phyloP scores from a whole-genome alignment of 176 grass and related monocot species.

The Olyra latifolia region DNA sequence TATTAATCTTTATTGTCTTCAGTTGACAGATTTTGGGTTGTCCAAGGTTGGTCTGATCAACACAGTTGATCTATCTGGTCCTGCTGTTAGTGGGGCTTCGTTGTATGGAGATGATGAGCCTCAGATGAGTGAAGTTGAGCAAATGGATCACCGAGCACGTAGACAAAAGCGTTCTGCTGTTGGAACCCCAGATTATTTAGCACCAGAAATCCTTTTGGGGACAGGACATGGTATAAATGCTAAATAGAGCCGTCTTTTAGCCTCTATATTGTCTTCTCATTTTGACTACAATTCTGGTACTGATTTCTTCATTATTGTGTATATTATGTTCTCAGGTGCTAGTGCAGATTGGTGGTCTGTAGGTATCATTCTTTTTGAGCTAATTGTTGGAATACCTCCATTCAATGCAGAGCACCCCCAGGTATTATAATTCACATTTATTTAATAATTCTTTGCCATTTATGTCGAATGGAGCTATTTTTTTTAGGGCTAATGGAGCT shows the following conservation, averaged over 20 bases:
- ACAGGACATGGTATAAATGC: constrained; percentile 84
- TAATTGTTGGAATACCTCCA: constrained; percentile 98
- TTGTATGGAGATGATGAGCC: constrained; percentile 94
- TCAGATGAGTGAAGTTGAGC: constrained; percentile 69
- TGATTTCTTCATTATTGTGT: constrained; percentile 16
- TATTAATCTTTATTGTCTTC: constrained; percentile 50
- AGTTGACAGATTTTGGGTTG: constrained; percentile 99
- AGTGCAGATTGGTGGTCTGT: constrained; percentile 99
- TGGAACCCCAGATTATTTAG: constrained; percentile 98
- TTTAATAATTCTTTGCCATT: constrained; percentile 18
- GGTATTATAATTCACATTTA: constrained; percentile 46
- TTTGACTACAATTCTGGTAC: constrained; percentile 18
- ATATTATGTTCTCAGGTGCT: constrained; percentile 62
- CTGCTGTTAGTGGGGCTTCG: constrained; percentile 81
- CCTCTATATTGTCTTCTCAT: background rate
- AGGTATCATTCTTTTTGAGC: constrained; percentile 97
- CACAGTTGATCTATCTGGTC: constrained; percentile 94
- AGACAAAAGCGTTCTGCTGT: constrained; percentile 96
- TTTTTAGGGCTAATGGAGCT: too few species aligned
- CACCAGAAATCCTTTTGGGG: constrained; percentile 97
- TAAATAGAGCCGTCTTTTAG: constrained; percentile 5
- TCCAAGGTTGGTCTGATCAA: constrained; percentile 99
- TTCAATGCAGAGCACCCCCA: constrained; percentile 98
- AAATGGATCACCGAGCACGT: constrained; percentile 69
- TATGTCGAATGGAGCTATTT: background rate